Evolutionary conservation across 495 filamentous ascomycete species (phyloP).

Genomic region (Jackrogersella multiformis): DNA sequence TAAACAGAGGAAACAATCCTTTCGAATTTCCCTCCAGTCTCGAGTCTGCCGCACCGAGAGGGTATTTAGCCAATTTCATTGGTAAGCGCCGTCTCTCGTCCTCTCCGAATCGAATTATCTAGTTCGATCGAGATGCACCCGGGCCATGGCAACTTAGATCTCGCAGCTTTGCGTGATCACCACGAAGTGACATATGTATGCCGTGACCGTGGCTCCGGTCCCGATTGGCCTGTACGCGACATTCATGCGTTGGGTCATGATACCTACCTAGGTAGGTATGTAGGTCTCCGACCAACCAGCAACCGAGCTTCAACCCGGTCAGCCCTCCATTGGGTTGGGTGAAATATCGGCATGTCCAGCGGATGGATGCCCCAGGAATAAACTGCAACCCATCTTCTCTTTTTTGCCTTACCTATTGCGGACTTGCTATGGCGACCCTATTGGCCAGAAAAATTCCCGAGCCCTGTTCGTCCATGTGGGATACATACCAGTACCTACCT

Average conservation of each 20-base stretch:
- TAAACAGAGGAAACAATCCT: background rate
- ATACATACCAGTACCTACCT: constrained; percentile 10
- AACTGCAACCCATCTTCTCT: constrained; percentile 25
- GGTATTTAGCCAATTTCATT: constrained; percentile 34
- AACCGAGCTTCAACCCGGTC: constrained; percentile 4
- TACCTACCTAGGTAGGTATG: too few species aligned
- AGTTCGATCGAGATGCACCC: constrained; percentile 22
- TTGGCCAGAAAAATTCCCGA: constrained; percentile 37
- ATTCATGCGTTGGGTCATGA: constrained; percentile 8
- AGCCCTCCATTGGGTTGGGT: constrained; percentile 34
- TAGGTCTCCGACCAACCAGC: constrained; percentile 23
- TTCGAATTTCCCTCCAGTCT: background rate
- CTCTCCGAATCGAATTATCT: constrained; percentile 3
- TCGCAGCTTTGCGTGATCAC: constrained; percentile 39
- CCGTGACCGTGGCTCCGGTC: background rate
- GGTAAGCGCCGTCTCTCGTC: background rate
- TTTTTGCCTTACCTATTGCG: constrained; percentile 22
- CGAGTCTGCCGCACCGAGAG: background rate
- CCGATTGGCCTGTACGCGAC: constrained; percentile 19
- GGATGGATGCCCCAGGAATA: constrained; percentile 28
- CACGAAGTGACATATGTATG: background rate
- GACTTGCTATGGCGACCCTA: constrained; percentile 21
- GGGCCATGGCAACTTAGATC: constrained; percentile 33
- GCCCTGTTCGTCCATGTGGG: constrained; percentile 19
- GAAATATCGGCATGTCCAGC: constrained; percentile 32